phyloP scores from a whole-genome alignment of 2,329 filamentous ascomycete species.

The Fusarium sambucinum region DNA sequence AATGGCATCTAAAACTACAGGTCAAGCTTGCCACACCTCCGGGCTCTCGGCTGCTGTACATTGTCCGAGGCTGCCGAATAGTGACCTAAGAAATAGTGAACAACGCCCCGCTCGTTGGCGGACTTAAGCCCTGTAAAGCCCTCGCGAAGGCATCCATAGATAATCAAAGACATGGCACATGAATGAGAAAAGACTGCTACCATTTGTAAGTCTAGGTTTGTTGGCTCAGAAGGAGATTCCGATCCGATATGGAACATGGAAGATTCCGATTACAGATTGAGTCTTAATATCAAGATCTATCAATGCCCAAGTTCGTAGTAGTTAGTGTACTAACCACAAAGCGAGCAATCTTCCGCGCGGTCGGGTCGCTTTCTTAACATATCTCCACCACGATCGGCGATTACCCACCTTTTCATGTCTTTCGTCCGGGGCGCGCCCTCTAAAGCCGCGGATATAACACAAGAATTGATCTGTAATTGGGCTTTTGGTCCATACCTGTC shows the following conservation, averaged over 20 bases:
- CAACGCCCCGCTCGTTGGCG: constrained; percentile 35
- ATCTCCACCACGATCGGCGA: constrained; percentile 42
- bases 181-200: not conserved
- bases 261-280: constrained; percentile 1
- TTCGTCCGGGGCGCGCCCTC: constrained; percentile 36
- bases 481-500: not conserved
- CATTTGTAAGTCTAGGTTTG: not conserved
- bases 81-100: not conserved
- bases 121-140: constrained; percentile 43
- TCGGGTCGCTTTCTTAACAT: constrained; percentile 29
- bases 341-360: constrained; percentile 16
- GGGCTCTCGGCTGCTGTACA: constrained; percentile 34
- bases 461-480: constrained; percentile 30
- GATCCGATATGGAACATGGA: not conserved
- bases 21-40: constrained; percentile 27
- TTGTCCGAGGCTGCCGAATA: constrained; percentile 40
- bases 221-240: not conserved
- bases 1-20: constrained; percentile 7
- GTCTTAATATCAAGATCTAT: constrained; percentile 13
- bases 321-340: constrained; percentile 25
- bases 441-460: constrained; percentile 39
- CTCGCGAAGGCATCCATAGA: constrained; percentile 34
- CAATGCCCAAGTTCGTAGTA: not conserved
- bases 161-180: constrained; percentile 8
- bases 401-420: constrained; percentile 33